Percentiles rank a stretch among this genome's conserved stretches.
These are phyloP conservation scores for Puccinia novopanici DNA, from an alignment of 1,284 basidiomycete genomes.

Conservation along the genomic window DNA sequence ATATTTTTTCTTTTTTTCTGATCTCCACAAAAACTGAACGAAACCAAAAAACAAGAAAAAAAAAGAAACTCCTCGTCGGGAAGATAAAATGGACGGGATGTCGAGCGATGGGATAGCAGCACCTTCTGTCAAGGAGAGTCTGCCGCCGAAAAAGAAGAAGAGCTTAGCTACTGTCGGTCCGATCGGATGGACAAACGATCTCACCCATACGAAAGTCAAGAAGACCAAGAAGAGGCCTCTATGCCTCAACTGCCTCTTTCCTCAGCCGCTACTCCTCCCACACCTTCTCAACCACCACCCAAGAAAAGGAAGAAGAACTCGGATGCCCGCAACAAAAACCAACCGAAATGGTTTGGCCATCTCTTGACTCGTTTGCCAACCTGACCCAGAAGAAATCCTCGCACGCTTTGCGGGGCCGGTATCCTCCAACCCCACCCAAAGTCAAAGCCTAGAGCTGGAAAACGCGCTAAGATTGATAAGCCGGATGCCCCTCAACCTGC, in stretches of 20 bases:
- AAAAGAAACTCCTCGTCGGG: too few relatives aligned
- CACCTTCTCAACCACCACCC: constrained; percentile 1
- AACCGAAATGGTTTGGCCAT: not conserved
- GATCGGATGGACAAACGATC: not conserved
- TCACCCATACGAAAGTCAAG: not conserved
- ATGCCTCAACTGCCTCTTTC: not conserved
- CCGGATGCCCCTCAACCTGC: not conserved
- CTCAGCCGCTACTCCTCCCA: not conserved
- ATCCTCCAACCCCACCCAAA: not conserved
- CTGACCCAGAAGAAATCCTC: constrained; percentile 8
- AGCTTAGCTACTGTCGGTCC: not conserved
- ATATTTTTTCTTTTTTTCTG: too few relatives aligned
- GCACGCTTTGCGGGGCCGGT: too few relatives aligned
- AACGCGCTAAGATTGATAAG: not conserved
- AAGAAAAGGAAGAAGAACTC: not conserved
- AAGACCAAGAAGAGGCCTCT: not conserved
- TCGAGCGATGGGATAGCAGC: not conserved
- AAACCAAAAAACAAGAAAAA: not conserved
- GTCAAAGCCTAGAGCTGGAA: not conserved
- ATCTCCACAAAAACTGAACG: too few relatives aligned
- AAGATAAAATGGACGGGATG: not conserved
- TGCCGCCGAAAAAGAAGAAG: not conserved
- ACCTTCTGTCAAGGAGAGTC: not conserved
- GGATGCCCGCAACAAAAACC: not conserved
- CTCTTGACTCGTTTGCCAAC: constrained; percentile 4